Conservation (phyloP, 2,329 filamentous ascomycete species). For the Cadophora sp. region DNA sequence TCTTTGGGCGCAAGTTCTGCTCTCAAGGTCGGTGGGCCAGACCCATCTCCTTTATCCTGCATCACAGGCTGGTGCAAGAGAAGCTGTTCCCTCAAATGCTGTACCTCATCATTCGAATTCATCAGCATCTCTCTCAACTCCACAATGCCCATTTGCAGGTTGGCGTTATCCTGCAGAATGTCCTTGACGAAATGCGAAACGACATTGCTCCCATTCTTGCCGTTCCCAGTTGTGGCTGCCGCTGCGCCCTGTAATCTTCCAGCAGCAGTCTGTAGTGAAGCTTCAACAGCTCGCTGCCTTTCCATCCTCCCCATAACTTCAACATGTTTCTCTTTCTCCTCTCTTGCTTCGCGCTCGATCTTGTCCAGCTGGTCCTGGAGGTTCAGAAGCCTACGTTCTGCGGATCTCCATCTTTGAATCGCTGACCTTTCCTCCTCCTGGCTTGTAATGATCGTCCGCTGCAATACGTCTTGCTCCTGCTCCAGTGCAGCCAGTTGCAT, state of each 20-base stretch:
- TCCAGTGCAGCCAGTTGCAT: constrained; percentile 81
- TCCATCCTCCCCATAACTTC: constrained; percentile 87
- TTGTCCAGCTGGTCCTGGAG: constrained; percentile 87
- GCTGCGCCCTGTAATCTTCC: constrained; percentile 83
- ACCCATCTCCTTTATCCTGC: constrained; percentile 46
- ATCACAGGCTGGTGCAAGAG: constrained; percentile 75
- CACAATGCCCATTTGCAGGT: constrained; percentile 87
- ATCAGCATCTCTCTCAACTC: constrained; percentile 91
- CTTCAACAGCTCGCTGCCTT: constrained; percentile 80
- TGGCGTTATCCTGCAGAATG: constrained; percentile 93
- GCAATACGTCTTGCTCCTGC: constrained; percentile 77
- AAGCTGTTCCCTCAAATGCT: constrained; percentile 82
- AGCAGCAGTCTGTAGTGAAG: constrained; percentile 80
- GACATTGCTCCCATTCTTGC: constrained; percentile 68
- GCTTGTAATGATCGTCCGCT: constrained; percentile 69
- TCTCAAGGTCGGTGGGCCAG: constrained; percentile 62
- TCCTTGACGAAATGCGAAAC: constrained; percentile 98
- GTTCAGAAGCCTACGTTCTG: constrained; percentile 78
- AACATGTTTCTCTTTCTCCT: constrained; percentile 81
- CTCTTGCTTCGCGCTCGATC: constrained; percentile 82
- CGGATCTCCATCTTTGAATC: constrained; percentile 82
- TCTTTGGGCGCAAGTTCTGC: constrained; percentile 71
- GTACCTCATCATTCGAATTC: constrained; percentile 93
- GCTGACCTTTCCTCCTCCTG: constrained; percentile 80
- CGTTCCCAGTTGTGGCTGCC: constrained; percentile 61